Base-by-base conservation (phyloP, 2,329 filamentous ascomycete species). In the Dothistroma pini region DNA sequence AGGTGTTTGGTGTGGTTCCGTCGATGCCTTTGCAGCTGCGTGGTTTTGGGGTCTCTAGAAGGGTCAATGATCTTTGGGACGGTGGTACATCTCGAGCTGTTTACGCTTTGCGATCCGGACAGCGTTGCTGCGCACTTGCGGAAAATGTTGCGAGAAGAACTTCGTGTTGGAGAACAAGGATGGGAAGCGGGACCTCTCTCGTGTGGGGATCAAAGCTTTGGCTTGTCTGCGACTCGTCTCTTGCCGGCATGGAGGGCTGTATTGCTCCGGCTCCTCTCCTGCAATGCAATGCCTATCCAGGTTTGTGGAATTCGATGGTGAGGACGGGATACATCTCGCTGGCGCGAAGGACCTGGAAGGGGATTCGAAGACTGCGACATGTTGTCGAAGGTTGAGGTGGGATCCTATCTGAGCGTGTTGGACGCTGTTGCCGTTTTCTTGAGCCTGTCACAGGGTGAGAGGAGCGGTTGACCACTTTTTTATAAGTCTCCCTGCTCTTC, bases 181-280 rank as follows among this genome's bases (percentile, higher is more conserved):
- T 34, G 57, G 61, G 73, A 70, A 69, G 77, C 78, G 83, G 91
- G 90, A 91, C 90, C 89, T 91, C 91, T 91, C 89, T 86, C 75
- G 88, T 84, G 89, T 92, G 91, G 89, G 89, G 81, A 88, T 96
- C 91, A 96, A 91, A 92, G 91, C 81, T 87, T 91, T 81, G 90
- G 84, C 91, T 93, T 93, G 90, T 93, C 90, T 80, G 83, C 68
- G 68, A 71, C 72, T 74, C 66, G 56, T 59, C 55, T 3, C 64
- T 63, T 59, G 68, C 69, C 64, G 58, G 63, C 65, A 48, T 51
- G 52, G 10, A 11, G 14, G 10, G 22, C 31, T 53, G 29, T 10
- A 44, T 49, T 35, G 48, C 21, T 58, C 48, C 22, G n/a, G n/a
- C 0, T 44, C 41, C n/a, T 10, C 41, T 19, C 4, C 9, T 44